A percentile compares a stretch with the other conserved stretches of the same genome.
Evolutionary conservation across 495 filamentous ascomycete species (phyloP).

Genomic region (Lasiosphaeris hirsuta): DNA sequence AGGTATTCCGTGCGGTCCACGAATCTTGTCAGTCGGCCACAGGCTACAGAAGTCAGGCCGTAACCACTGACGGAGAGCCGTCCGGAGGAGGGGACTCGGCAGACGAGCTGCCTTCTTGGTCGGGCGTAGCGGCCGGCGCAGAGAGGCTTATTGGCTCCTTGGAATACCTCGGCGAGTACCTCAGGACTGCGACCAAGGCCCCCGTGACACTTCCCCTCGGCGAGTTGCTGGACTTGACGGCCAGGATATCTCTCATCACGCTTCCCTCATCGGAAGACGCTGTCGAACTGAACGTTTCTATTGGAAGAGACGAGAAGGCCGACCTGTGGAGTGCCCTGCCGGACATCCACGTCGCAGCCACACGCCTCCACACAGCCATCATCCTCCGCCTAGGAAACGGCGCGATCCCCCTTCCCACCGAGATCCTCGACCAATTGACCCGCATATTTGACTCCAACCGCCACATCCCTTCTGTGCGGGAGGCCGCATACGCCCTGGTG

Average conservation of each 20-base stretch:
- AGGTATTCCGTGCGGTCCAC: conserved; percentile 68
- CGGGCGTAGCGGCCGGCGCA: conserved; percentile 65
- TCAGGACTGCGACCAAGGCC: conserved; percentile 54
- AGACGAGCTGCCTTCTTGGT: conserved; percentile 63
- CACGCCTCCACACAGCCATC: conserved; percentile 55
- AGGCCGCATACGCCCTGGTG: conserved; percentile 56
- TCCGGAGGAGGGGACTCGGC: conserved; percentile 37
- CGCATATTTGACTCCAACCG: conserved; percentile 66
- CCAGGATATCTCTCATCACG: conserved; percentile 64
- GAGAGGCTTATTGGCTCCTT: conserved; percentile 65
- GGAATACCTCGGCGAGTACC: conserved; percentile 49
- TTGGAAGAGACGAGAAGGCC: conserved; percentile 75
- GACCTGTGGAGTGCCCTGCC: conserved; percentile 68
- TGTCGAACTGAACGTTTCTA: conserved; percentile 58
- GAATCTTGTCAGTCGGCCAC: conserved; percentile 73
- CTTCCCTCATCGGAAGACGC: conserved; percentile 47
- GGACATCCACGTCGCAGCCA: conserved; percentile 64
- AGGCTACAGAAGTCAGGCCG: conserved; percentile 30
- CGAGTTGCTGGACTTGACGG: conserved; percentile 60
- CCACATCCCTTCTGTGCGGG: conserved; percentile 54
- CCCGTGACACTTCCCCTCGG: conserved; percentile 62
- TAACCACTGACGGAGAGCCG: conserved; percentile 38
- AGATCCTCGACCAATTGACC: conserved; percentile 61
- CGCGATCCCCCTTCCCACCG: conserved; percentile 52
- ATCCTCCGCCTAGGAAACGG: conserved; percentile 51